Conservation (phyloP, 164 flowering plant genomes). For the Taxillus chinensis region DNA sequence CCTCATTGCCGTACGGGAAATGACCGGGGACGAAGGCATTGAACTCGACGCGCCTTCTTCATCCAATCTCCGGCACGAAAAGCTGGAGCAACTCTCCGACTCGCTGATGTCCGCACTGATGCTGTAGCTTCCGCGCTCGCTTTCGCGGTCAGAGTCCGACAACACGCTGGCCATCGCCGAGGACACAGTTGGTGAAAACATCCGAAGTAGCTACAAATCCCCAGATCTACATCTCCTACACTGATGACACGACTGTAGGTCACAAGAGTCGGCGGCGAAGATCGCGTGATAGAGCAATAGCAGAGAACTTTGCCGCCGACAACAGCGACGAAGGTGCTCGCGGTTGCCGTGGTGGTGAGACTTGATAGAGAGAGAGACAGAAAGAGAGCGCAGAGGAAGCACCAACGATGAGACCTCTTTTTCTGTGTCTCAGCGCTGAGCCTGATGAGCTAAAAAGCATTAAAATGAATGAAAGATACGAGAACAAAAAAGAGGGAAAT, state of each 20-base stretch:
- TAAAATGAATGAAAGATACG: too few species aligned
- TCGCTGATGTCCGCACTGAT: slow-evolving; percentile 63
- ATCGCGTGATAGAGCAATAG: neutral
- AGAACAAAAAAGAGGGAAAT: too few species aligned
- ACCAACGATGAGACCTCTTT: neutral
- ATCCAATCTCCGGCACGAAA: slow-evolving; percentile 33
- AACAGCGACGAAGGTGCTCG: neutral
- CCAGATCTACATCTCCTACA: neutral
- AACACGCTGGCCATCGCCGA: slow-evolving; percentile 24
- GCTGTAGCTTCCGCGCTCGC: slow-evolving; percentile 56
- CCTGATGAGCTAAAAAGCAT: neutral
- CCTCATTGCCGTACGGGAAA: slow-evolving; percentile 25
- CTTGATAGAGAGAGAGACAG: neutral
- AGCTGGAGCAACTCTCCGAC: slow-evolving; percentile 54
- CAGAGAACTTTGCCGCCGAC: neutral
- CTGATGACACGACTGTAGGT: neutral
- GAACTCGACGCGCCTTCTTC: slow-evolving; percentile 13
- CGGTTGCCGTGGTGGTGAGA: neutral
- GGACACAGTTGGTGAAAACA: neutral
- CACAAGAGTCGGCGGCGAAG: neutral
- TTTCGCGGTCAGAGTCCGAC: slow-evolving; percentile 28
- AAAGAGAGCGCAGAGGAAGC: neutral
- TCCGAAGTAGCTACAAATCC: neutral
- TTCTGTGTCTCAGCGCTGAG: neutral
- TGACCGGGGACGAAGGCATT: neutral